Base-by-base conservation (phyloP, 345 rosid genomes). In the Nephelium lappaceum region DNA sequence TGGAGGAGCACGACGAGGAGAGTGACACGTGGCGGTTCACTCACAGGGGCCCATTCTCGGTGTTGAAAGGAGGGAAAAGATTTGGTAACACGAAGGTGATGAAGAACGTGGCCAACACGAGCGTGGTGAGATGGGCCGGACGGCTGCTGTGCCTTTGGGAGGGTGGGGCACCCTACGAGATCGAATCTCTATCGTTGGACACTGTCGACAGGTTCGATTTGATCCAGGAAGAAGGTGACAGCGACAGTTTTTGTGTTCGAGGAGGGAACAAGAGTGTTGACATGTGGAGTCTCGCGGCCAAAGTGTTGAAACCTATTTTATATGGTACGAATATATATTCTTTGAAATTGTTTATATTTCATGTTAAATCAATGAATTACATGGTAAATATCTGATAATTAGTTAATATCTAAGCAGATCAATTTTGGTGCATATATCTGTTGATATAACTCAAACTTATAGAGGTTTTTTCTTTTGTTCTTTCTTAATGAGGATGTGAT, bases 81-180 rank as follows among this genome's bases (percentile, higher is more conserved):
- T 69, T 95, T 11, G 98, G 98, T 23, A 95, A 95, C 67, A 86
- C 90, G 27, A 95, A 95, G 75, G 98, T 95, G 27, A 95, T 95
- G 98, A 95, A 95, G 77, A 95, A 95, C 78, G 98, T 92, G 47
- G 97, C 98, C 8, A 93, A 95, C 73, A 95, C 98, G 0, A 92
- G 95, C 76, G 98, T 93, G 49, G 51, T 95, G 81, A 84, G 62
- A 76, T 93, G 98, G 98, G 94, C 95, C 10, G 85, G 89, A 55
- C 85, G 82, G 87, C 80, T 95, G 66, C 69, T 95, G 72, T 93
- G 98, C 80, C 83, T 95, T 27, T 95, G 98, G 98, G 98, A 95
- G 81, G 98, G 98, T 55, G 98, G 98, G 15, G 90, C 85, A 1
- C 98, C 98, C 2, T 95, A 95, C 27, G 93, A 93, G 92, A 88